Evolutionary conservation across 2,329 filamentous ascomycete species (phyloP), one percentile per base, ranked within the genome.

Genomic region (Alternaria postmessia): DNA sequence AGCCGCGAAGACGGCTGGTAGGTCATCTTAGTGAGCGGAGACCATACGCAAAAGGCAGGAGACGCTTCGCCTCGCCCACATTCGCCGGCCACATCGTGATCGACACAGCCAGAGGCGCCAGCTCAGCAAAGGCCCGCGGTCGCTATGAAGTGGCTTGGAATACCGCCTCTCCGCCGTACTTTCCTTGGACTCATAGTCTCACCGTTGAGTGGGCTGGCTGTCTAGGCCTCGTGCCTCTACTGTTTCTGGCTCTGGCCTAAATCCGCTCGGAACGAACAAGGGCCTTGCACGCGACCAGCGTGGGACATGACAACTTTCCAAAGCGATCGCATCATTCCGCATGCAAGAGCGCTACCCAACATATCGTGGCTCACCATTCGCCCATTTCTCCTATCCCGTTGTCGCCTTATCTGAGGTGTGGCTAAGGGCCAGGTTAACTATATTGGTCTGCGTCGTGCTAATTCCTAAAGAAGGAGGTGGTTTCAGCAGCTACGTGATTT

Each of bases 391-490:
- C 59, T 55, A 41, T 60, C 34, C 34, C 44, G 20, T 62, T 70
- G 68, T 68, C 66, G 64, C 54, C 65, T 74, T 75, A 74, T 73
- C 73, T 64, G 44, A 60, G 53, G 57, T 67, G 63, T 67, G 61
- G 66, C 64, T 68, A 68, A 61, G 46, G 59, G 51, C 59, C 43
- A 55, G 64, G 62, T 46, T 61, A 53, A 49, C 56, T 71, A 70
- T 65, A 73, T 73, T 74, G 71, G 71, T 71, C 63, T 68, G 67
- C 71, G 64, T 62, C 54, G 44, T 60, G 43, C 56, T 67, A 67
- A 52, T 43, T 65, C 70, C 59, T 26, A 70, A 75, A 64, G 39
- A 62, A 74, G 75, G 71, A 76, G 74, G 73, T 75, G 67, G 51
- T 67, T 68, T 64, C 28, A 52, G 32, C 51, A 59, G 57, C 68